Percentiles rank a stretch among this genome's conserved stretches.
Conservation (phyloP, 2,329 filamentous ascomycete genomes). For the Penicillium sp. region DNA sequence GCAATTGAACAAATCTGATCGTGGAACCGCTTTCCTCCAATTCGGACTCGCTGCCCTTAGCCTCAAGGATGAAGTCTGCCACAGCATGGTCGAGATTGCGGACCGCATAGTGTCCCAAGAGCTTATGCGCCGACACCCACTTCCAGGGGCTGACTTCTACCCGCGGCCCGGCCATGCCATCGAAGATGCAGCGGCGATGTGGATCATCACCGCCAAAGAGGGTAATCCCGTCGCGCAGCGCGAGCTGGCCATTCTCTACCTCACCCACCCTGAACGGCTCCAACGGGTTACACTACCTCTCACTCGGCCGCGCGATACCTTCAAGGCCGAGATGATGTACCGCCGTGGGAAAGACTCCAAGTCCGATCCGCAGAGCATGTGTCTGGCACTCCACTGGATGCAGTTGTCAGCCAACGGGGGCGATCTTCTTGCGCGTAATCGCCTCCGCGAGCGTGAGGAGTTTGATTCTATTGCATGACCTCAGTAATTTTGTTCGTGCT, state of each 20-base stretch:
- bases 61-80: conserved; percentile 83
- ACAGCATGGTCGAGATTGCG: conserved; percentile 77
- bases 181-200: conserved; percentile 82
- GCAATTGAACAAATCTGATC: conserved; percentile 59
- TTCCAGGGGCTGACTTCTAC: conserved; percentile 32
- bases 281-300: conserved; percentile 78
- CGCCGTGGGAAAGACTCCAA: conserved; percentile 62
- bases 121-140: conserved; percentile 40
- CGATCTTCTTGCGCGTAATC: conserved; percentile 79
- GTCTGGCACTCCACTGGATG: conserved; percentile 97
- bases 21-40: conserved; percentile 83
- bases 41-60: conserved; percentile 84
- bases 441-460: conserved; percentile 71
- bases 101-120: conserved; percentile 66
- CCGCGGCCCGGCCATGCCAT: conserved; percentile 40
- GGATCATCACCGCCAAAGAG: conserved; percentile 91
- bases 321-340: conserved; percentile 83
- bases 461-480: conserved; percentile 58
- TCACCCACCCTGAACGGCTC: conserved; percentile 86
- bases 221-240: conserved; percentile 85
- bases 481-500: too few species aligned
- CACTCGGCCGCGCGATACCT: conserved; percentile 81
- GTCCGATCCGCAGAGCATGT: conserved; percentile 86
- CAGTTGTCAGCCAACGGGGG: conserved; percentile 83
- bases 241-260: conserved; percentile 89